phyloP scores from a whole-genome alignment of 2,329 filamentous ascomycete species.

The Diaporthe batatas region DNA sequence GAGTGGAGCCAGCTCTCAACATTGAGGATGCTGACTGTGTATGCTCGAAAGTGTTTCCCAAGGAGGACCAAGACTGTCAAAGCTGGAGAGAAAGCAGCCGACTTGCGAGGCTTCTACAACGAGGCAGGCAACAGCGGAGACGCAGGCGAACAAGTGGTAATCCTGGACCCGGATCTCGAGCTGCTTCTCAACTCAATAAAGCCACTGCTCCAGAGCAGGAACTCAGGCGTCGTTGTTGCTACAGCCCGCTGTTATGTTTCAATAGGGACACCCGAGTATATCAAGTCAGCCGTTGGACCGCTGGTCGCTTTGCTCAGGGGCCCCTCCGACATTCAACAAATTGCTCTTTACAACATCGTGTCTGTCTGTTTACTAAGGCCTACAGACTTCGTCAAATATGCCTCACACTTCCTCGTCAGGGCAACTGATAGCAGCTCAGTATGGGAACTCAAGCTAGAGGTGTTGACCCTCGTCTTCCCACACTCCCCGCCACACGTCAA shows the following conservation, averaged over 20 bases:
- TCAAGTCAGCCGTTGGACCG: slow-evolving; percentile 82
- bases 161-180: slow-evolving; percentile 85
- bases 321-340: slow-evolving; percentile 87
- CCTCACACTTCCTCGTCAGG: slow-evolving; percentile 89
- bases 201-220: slow-evolving; percentile 91
- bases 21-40: slow-evolving; percentile 83
- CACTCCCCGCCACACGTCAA: slow-evolving; percentile 82
- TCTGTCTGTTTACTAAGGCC: slow-evolving; percentile 86
- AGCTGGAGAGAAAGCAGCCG: slow-evolving; percentile 53
- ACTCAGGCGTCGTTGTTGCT: slow-evolving; percentile 90
- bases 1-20: slow-evolving; percentile 96
- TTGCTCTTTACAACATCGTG: slow-evolving; percentile 94
- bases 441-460: slow-evolving; percentile 92
- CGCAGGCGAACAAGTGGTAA: slow-evolving; percentile 67
- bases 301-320: slow-evolving; percentile 87
- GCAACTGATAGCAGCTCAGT: slow-evolving; percentile 83
- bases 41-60: slow-evolving; percentile 90
- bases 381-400: slow-evolving; percentile 86
- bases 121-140: slow-evolving; percentile 66
- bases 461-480: slow-evolving; percentile 91
- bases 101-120: slow-evolving; percentile 84
- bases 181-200: slow-evolving; percentile 84
- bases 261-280: slow-evolving; percentile 83
- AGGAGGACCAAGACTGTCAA: slow-evolving; percentile 71
- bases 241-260: slow-evolving; percentile 88